Conservation (phyloP, 352 stramenopile species). For the Phytopythium oedochilum region DNA sequence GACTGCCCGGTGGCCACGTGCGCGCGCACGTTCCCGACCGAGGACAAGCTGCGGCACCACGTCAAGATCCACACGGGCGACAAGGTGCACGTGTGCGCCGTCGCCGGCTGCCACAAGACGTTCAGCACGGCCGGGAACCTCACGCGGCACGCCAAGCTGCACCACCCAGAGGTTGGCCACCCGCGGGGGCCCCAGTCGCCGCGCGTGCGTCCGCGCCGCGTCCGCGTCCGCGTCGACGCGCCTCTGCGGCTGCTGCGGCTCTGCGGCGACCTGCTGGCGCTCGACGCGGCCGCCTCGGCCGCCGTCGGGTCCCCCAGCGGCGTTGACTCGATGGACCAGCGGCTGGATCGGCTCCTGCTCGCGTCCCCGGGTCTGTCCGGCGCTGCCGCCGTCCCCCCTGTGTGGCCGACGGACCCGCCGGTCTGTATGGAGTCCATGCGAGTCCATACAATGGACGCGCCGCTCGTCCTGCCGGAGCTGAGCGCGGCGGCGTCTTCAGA, state of each 20-base stretch:
- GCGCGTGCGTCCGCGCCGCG: slow-evolving; percentile 7
- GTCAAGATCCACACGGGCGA: slow-evolving; percentile 49
- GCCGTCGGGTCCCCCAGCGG: slow-evolving; percentile 1
- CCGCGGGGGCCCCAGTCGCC: slow-evolving; percentile 11
- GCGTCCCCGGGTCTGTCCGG: background rate
- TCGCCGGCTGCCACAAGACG: slow-evolving; percentile 38
- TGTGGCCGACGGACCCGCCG: background rate
- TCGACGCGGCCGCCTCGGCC: too few species aligned
- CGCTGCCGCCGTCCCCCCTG: background rate
- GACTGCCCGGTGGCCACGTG: slow-evolving; percentile 38
- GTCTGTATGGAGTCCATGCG: background rate
- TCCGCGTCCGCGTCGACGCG: slow-evolving; percentile 2
- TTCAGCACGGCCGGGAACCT: slow-evolving; percentile 59
- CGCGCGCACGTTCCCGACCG: slow-evolving; percentile 32
- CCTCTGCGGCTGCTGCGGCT: background rate
- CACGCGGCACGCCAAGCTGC: slow-evolving; percentile 47
- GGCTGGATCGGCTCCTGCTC: slow-evolving; percentile 2
- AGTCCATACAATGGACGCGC: too few species aligned
- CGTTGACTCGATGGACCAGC: slow-evolving; percentile 7
- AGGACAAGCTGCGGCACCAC: slow-evolving; percentile 41
- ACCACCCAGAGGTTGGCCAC: slow-evolving; percentile 31
- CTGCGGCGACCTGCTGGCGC: too few species aligned
- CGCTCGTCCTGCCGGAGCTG: background rate
- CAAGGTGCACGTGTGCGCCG: slow-evolving; percentile 34
- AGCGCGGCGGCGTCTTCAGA: slow-evolving; percentile 6